Evolutionary conservation across 176 grass and related monocot genomes (phyloP), one percentile per base, ranked within the genome.

Genomic region (Poa annua): DNA sequence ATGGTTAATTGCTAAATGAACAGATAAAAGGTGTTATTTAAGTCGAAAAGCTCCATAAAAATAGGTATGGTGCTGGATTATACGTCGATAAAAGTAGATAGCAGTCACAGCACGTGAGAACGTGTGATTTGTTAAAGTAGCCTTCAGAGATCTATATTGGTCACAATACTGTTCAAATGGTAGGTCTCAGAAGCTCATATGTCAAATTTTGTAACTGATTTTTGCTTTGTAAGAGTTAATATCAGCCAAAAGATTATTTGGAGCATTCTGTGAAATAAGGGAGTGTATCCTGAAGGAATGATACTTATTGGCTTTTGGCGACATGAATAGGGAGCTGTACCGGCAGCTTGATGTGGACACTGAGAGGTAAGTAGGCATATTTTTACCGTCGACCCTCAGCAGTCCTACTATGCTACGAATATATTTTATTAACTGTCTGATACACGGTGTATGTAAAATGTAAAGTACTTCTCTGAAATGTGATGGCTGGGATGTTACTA

Each of bases 191-290:
- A 76, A 66, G 45, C 34, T 76, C 59, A 65, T 76, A 9, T 84
- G 10, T 53, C 13, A 65, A 64, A 75, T 32, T 76, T 51, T 21
- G 33, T 66, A 52, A 45, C 34, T 53, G 5, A 9, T 65, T 75
- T 75, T 75, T 62, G 33, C 39, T 84, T 74, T 83, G 57, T 24
- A 61, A 83, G 55, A 62, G 39, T 61, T 45, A 20, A 49, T 76
- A 65, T 42, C 15, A 41, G 59, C 63, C 32, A 66, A 84, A 74
- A 76, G 44, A 52, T 66, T 66, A 76, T 66, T 41, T 84, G 71
- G 82, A 34, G 6, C 29, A 75, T 66, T 54, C 72, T 65, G 71
- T 3, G 3, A 51, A 83, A 51, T 75, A 21, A 66, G 45, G 21
- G 72, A 54, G 33, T 53, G 33, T 64, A 38, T 66, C 45, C 6